Percentiles rank a stretch among this genome's conserved stretches.
Conservation (phyloP, 257 asterid species). For the Coffea eugenioides region DNA sequence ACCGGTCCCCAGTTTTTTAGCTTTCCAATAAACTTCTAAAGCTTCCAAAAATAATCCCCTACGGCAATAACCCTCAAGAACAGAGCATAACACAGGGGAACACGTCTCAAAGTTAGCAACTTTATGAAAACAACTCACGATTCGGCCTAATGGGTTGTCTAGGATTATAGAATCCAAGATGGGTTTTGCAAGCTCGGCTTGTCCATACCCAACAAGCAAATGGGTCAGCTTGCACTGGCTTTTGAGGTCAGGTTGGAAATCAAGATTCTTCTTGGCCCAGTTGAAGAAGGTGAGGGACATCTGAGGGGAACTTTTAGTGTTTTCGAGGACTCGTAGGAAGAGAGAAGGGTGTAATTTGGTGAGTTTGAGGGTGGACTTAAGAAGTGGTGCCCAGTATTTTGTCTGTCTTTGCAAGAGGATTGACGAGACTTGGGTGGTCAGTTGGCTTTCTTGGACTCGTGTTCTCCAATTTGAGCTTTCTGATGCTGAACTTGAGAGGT, state of each 20-base stretch:
- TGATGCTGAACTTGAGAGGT: conserved; percentile 27
- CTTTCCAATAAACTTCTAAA: conserved; percentile 43
- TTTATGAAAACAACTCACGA: conserved; percentile 43
- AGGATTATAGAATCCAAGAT: conserved; percentile 51
- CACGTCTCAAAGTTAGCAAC: conserved; percentile 22
- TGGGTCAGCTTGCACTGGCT: conserved; percentile 46
- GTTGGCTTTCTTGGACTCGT: conserved; percentile 44
- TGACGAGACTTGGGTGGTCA: conserved; percentile 57
- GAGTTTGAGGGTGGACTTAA: conserved; percentile 32
- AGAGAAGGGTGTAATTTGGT: conserved; percentile 44
- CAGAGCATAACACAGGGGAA: conserved; percentile 42
- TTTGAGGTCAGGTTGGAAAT: conserved; percentile 56
- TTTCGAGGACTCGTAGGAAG: conserved; percentile 56
- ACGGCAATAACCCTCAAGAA: conserved; percentile 51
- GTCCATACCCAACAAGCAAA: conserved; percentile 52
- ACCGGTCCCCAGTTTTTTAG: conserved; percentile 32
- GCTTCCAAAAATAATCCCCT: conserved; percentile 42
- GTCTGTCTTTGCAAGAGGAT: conserved; percentile 66
- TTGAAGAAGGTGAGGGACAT: conserved; percentile 60
- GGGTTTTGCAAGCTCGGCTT: conserved; percentile 43
- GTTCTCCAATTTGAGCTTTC: conserved; percentile 54
- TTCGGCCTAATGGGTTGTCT: conserved; percentile 41
- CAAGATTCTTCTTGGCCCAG: conserved; percentile 56
- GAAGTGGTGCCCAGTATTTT: conserved; percentile 64
- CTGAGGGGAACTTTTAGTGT: conserved; percentile 47